These are phyloP conservation scores for Colletotrichum shisoi DNA, from an alignment of 2,329 filamentous ascomycete species.

Conservation along the genomic window DNA sequence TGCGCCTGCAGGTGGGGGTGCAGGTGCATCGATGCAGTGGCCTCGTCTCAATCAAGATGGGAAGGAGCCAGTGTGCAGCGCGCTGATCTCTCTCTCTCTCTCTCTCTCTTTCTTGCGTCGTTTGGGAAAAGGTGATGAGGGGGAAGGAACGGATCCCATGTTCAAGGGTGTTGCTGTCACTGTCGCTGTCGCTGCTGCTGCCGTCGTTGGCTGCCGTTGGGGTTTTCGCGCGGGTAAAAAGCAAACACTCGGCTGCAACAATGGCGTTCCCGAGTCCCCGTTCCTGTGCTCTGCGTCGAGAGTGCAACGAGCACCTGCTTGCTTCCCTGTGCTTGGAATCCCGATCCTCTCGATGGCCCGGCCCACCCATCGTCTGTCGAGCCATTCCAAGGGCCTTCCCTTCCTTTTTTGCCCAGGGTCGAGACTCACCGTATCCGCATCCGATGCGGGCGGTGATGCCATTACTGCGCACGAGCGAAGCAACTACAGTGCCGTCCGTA, in stretches of 20 bases:
- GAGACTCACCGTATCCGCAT: conserved; percentile 10
- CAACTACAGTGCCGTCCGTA: neutral
- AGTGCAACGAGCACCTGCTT: neutral
- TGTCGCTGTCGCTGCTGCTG: conserved; percentile 1
- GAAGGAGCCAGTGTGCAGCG: neutral
- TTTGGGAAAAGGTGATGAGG: neutral
- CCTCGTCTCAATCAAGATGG: neutral
- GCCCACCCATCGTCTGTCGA: neutral
- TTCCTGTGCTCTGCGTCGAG: conserved; percentile 1
- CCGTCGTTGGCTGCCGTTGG: neutral
- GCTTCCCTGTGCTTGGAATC: neutral
- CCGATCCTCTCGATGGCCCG: neutral
- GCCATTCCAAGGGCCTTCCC: conserved; percentile 7
- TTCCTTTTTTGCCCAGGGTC: conserved; percentile 1
- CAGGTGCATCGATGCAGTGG: conserved; percentile 2
- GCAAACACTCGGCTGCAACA: conserved; percentile 12
- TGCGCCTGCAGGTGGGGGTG: conserved; percentile 1
- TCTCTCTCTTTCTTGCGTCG: neutral
- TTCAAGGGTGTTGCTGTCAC: neutral
- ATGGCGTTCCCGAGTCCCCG: conserved; percentile 21
- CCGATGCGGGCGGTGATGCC: conserved; percentile 27
- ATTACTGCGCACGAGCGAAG: conserved; percentile 11
- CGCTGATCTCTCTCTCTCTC: no score
- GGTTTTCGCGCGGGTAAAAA: conserved; percentile 26
- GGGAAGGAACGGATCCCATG: neutral